A percentile compares a stretch with the other conserved stretches of the same genome.
phyloP scores from a whole-genome alignment of 2,329 filamentous ascomycete species.

The Exophiala sideris region DNA sequence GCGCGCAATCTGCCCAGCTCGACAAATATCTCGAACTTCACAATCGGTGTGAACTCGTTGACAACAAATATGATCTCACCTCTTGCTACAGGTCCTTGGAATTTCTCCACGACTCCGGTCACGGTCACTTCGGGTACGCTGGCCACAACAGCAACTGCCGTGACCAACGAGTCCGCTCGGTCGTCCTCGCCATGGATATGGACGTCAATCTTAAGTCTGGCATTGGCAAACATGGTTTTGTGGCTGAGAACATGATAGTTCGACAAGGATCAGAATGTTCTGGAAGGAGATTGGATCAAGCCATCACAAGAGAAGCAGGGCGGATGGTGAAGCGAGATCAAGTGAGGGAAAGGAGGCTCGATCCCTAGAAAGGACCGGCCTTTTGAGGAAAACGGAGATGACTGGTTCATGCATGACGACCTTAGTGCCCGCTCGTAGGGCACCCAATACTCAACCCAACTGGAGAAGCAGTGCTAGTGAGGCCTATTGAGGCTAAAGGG shows the following conservation, averaged over 20 bases:
- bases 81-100: no score
- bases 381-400: slow-evolving; percentile 5
- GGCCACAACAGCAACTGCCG: slow-evolving; percentile 4
- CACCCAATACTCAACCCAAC: slow-evolving; percentile 11
- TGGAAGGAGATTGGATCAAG: not conserved
- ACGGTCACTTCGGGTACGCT: not conserved
- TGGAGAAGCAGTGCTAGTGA: not conserved
- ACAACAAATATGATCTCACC: no score
- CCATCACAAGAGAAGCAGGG: not conserved
- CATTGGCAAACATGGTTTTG: slow-evolving; percentile 6
- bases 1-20: no score
- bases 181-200: slow-evolving; percentile 1
- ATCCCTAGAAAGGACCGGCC: not conserved
- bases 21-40: no score
- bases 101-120: not conserved
- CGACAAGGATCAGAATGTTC: slow-evolving; percentile 2
- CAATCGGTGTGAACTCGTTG: no score
- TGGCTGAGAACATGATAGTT: slow-evolving; percentile 2
- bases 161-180: slow-evolving; percentile 7
- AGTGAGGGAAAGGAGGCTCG: no score
- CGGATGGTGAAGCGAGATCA: slow-evolving; percentile 16
- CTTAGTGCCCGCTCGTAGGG: slow-evolving; percentile 10
- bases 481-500: not conserved
- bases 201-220: slow-evolving; percentile 3
- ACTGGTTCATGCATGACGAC: slow-evolving; percentile 18